Evolutionary conservation across 768 basidiomycete genomes (phyloP), one percentile per base, ranked within the genome.

Genomic region (Hygrocybe punicea): DNA sequence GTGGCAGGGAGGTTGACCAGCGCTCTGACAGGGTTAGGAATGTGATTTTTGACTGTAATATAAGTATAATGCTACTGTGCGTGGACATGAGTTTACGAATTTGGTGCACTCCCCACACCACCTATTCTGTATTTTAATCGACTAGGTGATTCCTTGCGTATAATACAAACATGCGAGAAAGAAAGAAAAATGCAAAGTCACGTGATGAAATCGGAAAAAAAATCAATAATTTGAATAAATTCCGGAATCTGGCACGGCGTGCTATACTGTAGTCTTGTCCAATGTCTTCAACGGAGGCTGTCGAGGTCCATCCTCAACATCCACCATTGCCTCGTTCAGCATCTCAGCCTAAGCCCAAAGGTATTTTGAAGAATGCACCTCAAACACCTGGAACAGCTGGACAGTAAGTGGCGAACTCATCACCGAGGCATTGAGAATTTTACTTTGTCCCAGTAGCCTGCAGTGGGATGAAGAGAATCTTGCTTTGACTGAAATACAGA

Each of bases 391-490:
- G 68, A 11, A 52, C 51, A 52, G 74, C 68, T 42, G 69, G 73
- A 58, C 84, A 88, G 86, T 87, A 61, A 66, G 84, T 70, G 14
- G 37, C 14, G 7, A 19, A 9, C 45, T 9, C 55, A 33, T 49
- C 13, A 55, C 50, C 62, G 53, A 23, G 25, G 46, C 35, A 45
- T 16, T 11, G 29, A 54, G 24, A 35, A 4, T 35, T 6, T 48
- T 39, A 40, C 53, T 53, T 55, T 61, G 35, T 57, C 63, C 24
- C 53, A 79, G 81, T 62, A 94, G 86, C 64, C 67, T 97, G 65
- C 90, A 91, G 67, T 98, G 94, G 94, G 95, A 98, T 67, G 94
- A 98, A 66, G 91, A 85, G 69, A 98, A 97, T 68, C 79, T 98
- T 35, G 91, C 91, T 23, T 71, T 91, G 65, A 97, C 94, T 1